Evolutionary conservation across 768 basidiomycete genomes (phyloP).

Genomic region (Collybia mongolica): DNA sequence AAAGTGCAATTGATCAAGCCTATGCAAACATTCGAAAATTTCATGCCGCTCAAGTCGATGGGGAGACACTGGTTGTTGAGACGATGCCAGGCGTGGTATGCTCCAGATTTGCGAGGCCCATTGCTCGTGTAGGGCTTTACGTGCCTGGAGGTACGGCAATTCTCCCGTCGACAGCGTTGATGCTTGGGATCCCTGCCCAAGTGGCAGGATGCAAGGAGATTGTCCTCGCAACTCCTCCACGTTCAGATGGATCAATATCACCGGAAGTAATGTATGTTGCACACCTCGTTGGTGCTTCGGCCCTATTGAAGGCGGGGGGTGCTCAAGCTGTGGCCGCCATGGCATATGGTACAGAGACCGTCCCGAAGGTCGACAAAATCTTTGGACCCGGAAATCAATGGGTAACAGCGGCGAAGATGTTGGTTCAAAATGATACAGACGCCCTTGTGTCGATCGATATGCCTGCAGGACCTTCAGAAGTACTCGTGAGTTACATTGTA

Average conservation of each 20-base stretch:
- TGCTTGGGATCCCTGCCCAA: slow-evolving; percentile 97
- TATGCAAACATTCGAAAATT: slow-evolving; percentile 91
- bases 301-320: slow-evolving; percentile 92
- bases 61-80: slow-evolving; percentile 74
- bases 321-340: slow-evolving; percentile 95
- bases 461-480: slow-evolving; percentile 98
- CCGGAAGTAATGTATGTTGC: slow-evolving; percentile 99
- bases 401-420: slow-evolving; percentile 99
- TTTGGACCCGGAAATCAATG: slow-evolving; percentile 99
- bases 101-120: slow-evolving; percentile 92
- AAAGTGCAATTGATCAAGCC: slow-evolving; percentile 82
- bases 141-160: slow-evolving; percentile 97
- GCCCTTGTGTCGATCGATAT: slow-evolving; percentile 97
- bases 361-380: slow-evolving; percentile 98
- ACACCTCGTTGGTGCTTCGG: slow-evolving; percentile 83
- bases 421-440: slow-evolving; percentile 97
- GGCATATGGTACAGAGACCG: slow-evolving; percentile 94
- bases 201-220: slow-evolving; percentile 93
- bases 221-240: slow-evolving; percentile 94
- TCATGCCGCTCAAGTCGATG: slow-evolving; percentile 84
- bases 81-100: slow-evolving; percentile 99
- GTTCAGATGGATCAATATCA: slow-evolving; percentile 88
- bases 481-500: slow-evolving; percentile 64
- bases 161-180: slow-evolving; percentile 93
- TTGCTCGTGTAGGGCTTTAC: slow-evolving; percentile 93